Evolutionary conservation across 495 filamentous ascomycete species (phyloP).

Genomic region (Lindgomyces ingoldianus): DNA sequence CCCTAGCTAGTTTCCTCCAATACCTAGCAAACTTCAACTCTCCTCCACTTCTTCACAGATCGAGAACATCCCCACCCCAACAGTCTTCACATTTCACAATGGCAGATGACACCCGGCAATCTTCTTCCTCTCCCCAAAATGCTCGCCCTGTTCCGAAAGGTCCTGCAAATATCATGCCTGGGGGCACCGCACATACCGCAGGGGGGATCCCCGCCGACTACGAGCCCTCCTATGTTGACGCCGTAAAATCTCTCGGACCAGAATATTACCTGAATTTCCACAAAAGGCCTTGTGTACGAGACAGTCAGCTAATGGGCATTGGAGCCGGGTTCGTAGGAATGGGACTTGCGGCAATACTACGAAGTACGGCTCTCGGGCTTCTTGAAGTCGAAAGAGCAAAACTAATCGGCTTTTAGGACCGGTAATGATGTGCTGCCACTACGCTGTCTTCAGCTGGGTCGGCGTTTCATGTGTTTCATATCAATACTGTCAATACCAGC

Average conservation of each 20-base stretch:
- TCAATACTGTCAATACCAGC: constrained; percentile 75
- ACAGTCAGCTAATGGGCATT: constrained; percentile 80
- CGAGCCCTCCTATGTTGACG: constrained; percentile 60
- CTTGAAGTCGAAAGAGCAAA: too few species aligned
- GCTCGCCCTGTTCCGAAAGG: constrained; percentile 9
- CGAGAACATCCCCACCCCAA: neutral
- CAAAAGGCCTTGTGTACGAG: constrained; percentile 78
- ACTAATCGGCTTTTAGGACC: too few species aligned
- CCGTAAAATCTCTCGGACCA: constrained; percentile 63
- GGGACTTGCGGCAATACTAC: constrained; percentile 67
- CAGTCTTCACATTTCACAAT: constrained; percentile 44
- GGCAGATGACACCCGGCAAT: constrained; percentile 57
- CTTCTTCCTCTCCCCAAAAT: too few species aligned
- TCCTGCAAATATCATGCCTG: constrained; percentile 50
- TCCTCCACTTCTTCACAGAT: neutral
- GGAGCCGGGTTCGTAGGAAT: constrained; percentile 73
- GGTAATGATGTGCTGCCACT: constrained; percentile 58
- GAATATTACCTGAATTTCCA: constrained; percentile 73
- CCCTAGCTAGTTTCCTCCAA: too few species aligned
- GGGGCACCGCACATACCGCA: constrained; percentile 47
- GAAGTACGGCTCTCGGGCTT: constrained; percentile 73
- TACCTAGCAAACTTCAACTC: too few species aligned
- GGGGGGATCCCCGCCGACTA: constrained; percentile 47
- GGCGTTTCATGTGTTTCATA: constrained; percentile 65
- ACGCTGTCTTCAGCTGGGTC: constrained; percentile 77